These are phyloP conservation scores for Apiotrichum gracile DNA, from an alignment of 1,284 basidiomycete species.

Conservation along the genomic window DNA sequence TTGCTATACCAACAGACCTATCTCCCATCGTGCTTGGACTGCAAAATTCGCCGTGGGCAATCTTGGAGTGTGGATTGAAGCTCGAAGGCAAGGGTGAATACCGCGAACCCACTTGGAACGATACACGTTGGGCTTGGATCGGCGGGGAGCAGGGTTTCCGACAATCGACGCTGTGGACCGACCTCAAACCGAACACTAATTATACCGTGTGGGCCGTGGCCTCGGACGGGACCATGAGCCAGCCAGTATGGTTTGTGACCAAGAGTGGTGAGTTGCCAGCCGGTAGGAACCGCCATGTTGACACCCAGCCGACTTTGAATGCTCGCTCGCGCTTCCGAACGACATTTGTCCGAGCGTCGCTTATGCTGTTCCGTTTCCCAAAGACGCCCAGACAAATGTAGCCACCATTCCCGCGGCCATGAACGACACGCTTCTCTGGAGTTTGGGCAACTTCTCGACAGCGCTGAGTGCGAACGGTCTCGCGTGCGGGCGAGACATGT, in stretches of 20 bases:
- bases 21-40: conserved; percentile 47
- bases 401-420: background rate
- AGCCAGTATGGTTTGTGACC: conserved; percentile 39
- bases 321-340: conserved; percentile 64
- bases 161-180: conserved; percentile 25
- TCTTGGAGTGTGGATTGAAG: too few species aligned
- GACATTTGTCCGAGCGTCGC: conserved; percentile 66
- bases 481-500: conserved; percentile 72
- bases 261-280: conserved; percentile 34
- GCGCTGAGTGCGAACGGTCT: conserved; percentile 54
- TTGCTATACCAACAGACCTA: conserved; percentile 50
- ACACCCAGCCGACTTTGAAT: conserved; percentile 59
- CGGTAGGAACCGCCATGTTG: background rate
- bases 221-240: conserved; percentile 21
- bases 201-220: conserved; percentile 42
- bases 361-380: conserved; percentile 60
- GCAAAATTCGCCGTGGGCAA: too few species aligned
- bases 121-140: conserved; percentile 27
- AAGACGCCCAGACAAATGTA: conserved; percentile 18
- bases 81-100: conserved; percentile 1
- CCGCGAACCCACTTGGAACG: conserved; percentile 8
- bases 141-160: conserved; percentile 33
- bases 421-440: conserved; percentile 53
- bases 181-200: conserved; percentile 29
- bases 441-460: conserved; percentile 56